A percentile compares a stretch with the other conserved stretches of the same genome.
These are phyloP conservation scores for Ustilago sp. DNA, from an alignment of 1,284 basidiomycete species.

Conservation along the genomic window DNA sequence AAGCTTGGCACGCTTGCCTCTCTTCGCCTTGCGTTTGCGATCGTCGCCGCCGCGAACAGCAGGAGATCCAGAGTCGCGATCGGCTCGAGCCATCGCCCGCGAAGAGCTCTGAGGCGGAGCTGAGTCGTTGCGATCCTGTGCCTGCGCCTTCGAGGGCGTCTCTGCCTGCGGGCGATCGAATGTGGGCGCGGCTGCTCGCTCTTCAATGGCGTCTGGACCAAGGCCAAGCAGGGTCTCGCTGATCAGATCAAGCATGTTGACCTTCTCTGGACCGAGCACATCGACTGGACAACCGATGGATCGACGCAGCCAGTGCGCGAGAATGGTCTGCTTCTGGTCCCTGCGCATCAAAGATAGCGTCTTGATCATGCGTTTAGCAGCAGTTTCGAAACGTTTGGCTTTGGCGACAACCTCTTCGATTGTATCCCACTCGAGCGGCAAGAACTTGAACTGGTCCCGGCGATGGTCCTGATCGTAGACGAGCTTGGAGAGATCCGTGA, in stretches of 20 bases:
- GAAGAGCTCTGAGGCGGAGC: conserved; percentile 16
- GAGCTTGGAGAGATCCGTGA: conserved; percentile 40
- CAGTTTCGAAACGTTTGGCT: conserved; percentile 45
- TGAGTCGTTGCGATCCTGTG: conserved; percentile 20
- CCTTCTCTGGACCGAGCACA: conserved; percentile 51
- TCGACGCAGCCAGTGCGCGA: conserved; percentile 51
- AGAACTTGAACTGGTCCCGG: conserved; percentile 47
- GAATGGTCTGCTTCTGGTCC: conserved; percentile 40
- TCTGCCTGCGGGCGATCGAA: conserved; percentile 15
- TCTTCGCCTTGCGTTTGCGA: conserved; percentile 53
- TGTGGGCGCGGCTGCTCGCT: conserved; percentile 6
- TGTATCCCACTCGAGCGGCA: conserved; percentile 51
- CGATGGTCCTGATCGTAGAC: conserved; percentile 48
- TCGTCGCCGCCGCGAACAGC: conserved; percentile 39
- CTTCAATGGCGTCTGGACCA: conserved; percentile 11
- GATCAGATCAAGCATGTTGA: conserved; percentile 47
- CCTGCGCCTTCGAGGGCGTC: conserved; percentile 26
- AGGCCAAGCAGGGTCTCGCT: conserved; percentile 31
- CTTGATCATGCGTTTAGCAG: conserved; percentile 55
- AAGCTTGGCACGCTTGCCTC: conserved; percentile 67
- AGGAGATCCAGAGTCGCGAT: conserved; percentile 36
- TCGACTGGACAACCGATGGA: conserved; percentile 57
- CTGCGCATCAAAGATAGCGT: conserved; percentile 51
- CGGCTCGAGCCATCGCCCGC: conserved; percentile 14
- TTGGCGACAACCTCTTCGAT: conserved; percentile 52